Base-by-base conservation (phyloP, 108 stramenopile genomes). In the Skeletonema grethae region DNA sequence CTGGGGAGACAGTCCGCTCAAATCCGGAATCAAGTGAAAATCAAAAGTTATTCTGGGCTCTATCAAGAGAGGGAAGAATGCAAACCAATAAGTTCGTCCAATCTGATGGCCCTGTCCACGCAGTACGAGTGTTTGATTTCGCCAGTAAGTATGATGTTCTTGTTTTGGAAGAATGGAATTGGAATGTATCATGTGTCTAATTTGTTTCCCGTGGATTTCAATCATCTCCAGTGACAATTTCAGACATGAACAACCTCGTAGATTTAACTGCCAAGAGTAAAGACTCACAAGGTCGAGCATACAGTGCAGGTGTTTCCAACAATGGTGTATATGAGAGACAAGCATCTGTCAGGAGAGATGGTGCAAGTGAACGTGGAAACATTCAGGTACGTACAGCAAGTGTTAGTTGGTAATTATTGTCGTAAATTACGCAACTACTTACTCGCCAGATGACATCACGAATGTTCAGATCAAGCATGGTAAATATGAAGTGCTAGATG, bases 41-140 rank as follows among this genome's bases (percentile, higher is more conserved):
- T 9, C 67, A 75, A 53, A 34, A 77, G 39, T 22, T 76, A 29
- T 91, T 95, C 59, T 95, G 94, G 94, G 67, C 74, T 39, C 67
- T 93, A 59, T 90, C 92, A 8, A 73, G 61, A 32, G 91, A 91
- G 30, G 84, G 84, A 39, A 79, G 80, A 58, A 45, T 80, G 24
- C 91, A 92, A 69, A 95, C 94, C n/a, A 61, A 67, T 4, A 34
- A 64, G 5, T 95, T 95, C 73, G 58, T 92, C 22, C 82, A 88
- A 9, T 76, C 81, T 1, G 77, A 83, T 57, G 91, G 91, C 29
- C 94, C 94, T 10, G 32, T 75, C n/a, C 79, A 93, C 31, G 95
- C 95, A 38, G 89, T 86, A 20, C 59, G 88, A 57, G 90, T 91
- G 3, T 95, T 95, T 78, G 95, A 93, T 69, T 89, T 89, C 72